These are phyloP conservation scores for Trichoderma cornu-damae DNA, from an alignment of 2,329 filamentous ascomycete species.

Conservation along the genomic window DNA sequence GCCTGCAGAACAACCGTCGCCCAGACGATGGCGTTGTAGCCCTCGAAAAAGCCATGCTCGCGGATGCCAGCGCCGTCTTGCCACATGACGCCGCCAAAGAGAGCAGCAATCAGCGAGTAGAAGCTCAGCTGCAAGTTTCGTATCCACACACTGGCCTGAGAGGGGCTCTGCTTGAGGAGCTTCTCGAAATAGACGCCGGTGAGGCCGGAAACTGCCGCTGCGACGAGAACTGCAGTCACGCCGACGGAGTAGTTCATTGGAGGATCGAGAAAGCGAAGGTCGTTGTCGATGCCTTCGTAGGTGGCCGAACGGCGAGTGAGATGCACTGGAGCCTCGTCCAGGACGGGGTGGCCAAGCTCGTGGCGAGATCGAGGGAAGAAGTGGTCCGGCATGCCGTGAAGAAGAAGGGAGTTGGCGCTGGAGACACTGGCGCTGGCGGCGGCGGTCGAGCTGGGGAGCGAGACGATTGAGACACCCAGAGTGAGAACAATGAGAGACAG, in stretches of 20 bases:
- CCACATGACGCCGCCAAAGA: conserved; percentile 80
- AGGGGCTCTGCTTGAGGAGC: conserved; percentile 77
- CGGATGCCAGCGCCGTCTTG: conserved; percentile 81
- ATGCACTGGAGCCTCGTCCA: conserved; percentile 25
- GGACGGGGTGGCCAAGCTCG: conserved; percentile 57
- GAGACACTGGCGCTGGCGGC: conserved; percentile 25
- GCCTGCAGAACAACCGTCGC: conserved; percentile 77
- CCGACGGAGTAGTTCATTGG: conserved; percentile 75
- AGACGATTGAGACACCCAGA: conserved; percentile 77
- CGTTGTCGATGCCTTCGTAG: conserved; percentile 77
- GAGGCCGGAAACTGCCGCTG: conserved; percentile 75
- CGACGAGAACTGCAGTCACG: conserved; percentile 68
- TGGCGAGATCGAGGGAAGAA: conserved; percentile 77
- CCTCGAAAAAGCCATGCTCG: conserved; percentile 84
- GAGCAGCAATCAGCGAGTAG: conserved; percentile 85
- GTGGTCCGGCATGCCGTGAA: conserved; percentile 59
- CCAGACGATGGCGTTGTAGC: conserved; percentile 93
- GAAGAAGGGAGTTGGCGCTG: conserved; percentile 50
- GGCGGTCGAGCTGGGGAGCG: conserved; percentile 60
- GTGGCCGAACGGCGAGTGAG: conserved; percentile 69
- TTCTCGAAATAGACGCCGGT: conserved; percentile 89
- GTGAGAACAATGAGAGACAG: conserved; percentile 72
- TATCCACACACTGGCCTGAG: conserved; percentile 78
- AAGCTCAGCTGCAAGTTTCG: conserved; percentile 92
- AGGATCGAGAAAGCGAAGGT: conserved; percentile 43